phyloP scores from a whole-genome alignment of 345 rosid species.

The Citrus reticulata region DNA sequence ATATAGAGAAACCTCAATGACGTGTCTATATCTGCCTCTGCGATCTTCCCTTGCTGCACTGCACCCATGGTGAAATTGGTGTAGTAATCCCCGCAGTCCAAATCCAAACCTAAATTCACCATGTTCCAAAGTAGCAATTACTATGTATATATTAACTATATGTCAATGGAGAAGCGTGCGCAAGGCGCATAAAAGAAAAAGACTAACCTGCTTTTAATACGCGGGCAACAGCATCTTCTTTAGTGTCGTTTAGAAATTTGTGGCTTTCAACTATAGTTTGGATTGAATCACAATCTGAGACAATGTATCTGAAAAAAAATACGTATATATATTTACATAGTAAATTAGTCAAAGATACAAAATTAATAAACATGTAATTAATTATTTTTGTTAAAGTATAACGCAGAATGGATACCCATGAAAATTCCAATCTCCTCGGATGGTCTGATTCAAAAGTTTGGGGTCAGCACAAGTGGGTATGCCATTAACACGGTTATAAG shows the following conservation, averaged over 20 bases:
- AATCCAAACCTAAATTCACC: conserved; percentile 39
- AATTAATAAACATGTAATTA: background rate
- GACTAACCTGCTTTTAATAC: conserved; percentile 45
- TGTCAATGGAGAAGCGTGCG: too few relatives aligned
- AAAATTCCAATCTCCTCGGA: conserved; percentile 50
- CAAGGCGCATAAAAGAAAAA: too few relatives aligned
- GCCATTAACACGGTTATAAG: conserved; percentile 42
- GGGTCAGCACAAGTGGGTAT: conserved; percentile 49
- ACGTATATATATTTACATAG: background rate
- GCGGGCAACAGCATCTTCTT: conserved; percentile 54
- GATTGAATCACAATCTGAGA: conserved; percentile 55
- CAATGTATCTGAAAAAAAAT: conserved; percentile 38
- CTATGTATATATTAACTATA: too few relatives aligned
- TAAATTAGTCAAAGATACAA: background rate
- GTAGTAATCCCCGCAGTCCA: conserved; percentile 60
- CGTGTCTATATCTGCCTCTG: conserved; percentile 27
- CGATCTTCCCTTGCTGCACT: conserved; percentile 35
- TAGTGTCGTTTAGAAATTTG: conserved; percentile 38
- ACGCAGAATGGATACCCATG: conserved; percentile 31
- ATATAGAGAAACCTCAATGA: conserved; percentile 28
- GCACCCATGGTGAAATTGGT: conserved; percentile 26
- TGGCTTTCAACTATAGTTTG: conserved; percentile 43
- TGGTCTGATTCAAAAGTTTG: conserved; percentile 27
- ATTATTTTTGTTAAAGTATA: too few relatives aligned
- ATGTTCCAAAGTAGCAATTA: too few relatives aligned